Evolutionary conservation across 2,329 filamentous ascomycete species (phyloP).

Genomic region (Mycosphaerella sp.): DNA sequence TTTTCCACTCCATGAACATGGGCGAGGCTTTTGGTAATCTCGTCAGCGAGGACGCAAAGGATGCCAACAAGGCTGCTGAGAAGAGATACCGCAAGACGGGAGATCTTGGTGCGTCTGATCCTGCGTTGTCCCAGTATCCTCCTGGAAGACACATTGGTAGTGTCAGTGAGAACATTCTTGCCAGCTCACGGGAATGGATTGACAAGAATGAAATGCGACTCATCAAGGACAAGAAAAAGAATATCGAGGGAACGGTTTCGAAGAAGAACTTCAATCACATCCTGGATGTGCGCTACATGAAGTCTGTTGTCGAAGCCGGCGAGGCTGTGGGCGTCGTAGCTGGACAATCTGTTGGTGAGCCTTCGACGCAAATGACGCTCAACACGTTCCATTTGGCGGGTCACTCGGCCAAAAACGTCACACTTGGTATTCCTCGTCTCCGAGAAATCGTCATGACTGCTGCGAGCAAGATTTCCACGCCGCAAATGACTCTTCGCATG

Average conservation of each 20-base stretch:
- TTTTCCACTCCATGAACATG: conserved; percentile 70
- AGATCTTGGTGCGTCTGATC: conserved; percentile 63
- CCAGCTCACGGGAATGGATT: conserved; percentile 65
- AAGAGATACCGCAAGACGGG: conserved; percentile 74
- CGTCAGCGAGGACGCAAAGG: conserved; percentile 59
- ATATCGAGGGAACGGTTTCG: conserved; percentile 40
- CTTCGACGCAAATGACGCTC: conserved; percentile 97
- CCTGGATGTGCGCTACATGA: conserved; percentile 86
- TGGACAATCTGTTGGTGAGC: conserved; percentile 92
- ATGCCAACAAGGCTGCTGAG: conserved; percentile 60
- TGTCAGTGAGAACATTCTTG: conserved; percentile 81
- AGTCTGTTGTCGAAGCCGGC: conserved; percentile 85
- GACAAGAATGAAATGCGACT: conserved; percentile 57
- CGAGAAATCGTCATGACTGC: conserved; percentile 99
- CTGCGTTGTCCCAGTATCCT: conserved; percentile 64
- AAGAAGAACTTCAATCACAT: conserved; percentile 76
- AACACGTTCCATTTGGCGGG: conserved; percentile 99
- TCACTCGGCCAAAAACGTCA: conserved; percentile 97
- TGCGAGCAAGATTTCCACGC: conserved; percentile 79
- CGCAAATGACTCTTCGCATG: conserved; percentile 77
- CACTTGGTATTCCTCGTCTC: conserved; percentile 91
- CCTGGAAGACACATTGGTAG: conserved; percentile 75
- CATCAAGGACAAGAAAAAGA: conserved; percentile 54
- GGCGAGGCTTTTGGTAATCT: conserved; percentile 46
- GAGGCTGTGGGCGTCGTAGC: conserved; percentile 97